Evolutionary conservation across 2,329 filamentous ascomycete genomes (phyloP).

Genomic region (Ophiostoma montium): DNA sequence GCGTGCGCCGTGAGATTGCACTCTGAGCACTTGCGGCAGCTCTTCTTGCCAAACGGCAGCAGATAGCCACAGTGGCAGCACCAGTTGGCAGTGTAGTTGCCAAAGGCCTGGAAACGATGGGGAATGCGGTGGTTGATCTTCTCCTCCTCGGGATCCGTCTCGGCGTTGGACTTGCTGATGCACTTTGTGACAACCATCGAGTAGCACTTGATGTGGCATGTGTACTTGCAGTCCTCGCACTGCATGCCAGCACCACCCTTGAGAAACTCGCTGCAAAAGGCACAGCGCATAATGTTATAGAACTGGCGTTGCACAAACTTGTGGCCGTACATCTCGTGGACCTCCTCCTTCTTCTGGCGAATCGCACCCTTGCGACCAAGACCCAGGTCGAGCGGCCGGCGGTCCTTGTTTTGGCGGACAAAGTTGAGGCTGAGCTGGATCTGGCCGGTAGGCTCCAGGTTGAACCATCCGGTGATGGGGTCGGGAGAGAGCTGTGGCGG

Average conservation of each 20-base stretch:
- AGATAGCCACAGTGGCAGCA: constrained; percentile 98
- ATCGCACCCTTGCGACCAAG: constrained; percentile 92
- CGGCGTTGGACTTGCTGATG: constrained; percentile 98
- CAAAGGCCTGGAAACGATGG: constrained; percentile 91
- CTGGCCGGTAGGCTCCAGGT: constrained; percentile 81
- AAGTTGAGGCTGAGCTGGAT: constrained; percentile 89
- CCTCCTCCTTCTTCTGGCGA: constrained; percentile 92
- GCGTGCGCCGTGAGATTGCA: constrained; percentile 85
- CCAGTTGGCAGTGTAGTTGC: constrained; percentile 97
- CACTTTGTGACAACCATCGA: constrained; percentile 95
- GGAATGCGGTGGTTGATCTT: constrained; percentile 99
- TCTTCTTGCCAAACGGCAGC: constrained; percentile 86
- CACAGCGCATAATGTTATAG: constrained; percentile 99
- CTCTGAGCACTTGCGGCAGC: constrained; percentile 85
- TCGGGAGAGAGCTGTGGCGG: constrained; percentile 39
- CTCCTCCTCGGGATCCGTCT: constrained; percentile 95
- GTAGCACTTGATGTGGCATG: constrained; percentile 97
- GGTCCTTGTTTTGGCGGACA: constrained; percentile 75
- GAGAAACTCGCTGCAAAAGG: constrained; percentile 92
- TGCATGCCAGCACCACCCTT: constrained; percentile 99
- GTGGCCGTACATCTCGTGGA: constrained; percentile 98
- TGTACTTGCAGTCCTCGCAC: constrained; percentile 98
- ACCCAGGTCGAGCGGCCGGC: constrained; percentile 71
- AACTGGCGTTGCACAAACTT: constrained; percentile 98
- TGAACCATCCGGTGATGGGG: constrained; percentile 89